phyloP scores from a whole-genome alignment of 2,329 filamentous ascomycete species.

The Pleochaeta shiraiana region DNA sequence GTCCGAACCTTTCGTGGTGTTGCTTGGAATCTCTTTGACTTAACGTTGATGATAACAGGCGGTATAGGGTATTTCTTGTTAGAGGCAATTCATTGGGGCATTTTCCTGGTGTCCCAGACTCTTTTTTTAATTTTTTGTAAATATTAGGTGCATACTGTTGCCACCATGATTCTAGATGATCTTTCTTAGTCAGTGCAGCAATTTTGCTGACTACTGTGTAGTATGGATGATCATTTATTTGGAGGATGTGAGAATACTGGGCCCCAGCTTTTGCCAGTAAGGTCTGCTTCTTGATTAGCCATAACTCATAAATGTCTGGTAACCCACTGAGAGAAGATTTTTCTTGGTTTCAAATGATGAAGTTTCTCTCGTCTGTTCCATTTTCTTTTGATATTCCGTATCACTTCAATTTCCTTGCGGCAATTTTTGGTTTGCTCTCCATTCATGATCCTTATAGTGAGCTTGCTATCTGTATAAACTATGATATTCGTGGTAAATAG shows the following conservation, averaged over 20 bases:
- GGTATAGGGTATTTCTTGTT: not conserved
- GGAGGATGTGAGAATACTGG: too few relatives aligned
- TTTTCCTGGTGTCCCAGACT: not conserved
- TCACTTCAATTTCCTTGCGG: not conserved
- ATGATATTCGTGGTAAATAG: not conserved
- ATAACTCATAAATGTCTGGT: not conserved
- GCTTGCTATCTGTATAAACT: not conserved
- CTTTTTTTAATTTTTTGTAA: not conserved
- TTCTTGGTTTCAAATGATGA: not conserved
- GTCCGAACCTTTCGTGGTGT: not conserved
- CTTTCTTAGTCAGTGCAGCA: not conserved
- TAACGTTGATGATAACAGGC: not conserved
- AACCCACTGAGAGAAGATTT: not conserved
- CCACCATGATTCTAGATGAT: not conserved
- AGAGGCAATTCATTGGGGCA: not conserved
- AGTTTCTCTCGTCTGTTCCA: not conserved
- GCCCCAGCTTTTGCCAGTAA: not conserved
- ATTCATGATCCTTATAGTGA: not conserved
- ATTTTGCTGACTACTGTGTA: not conserved
- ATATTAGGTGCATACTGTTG: not conserved
- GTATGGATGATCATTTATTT: not conserved
- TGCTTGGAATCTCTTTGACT: too few relatives aligned
- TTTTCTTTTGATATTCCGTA: not conserved
- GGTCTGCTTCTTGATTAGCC: not conserved
- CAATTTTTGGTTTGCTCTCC: not conserved